Conservation (phyloP, 768 basidiomycete genomes). For the Mycena vitilis region DNA sequence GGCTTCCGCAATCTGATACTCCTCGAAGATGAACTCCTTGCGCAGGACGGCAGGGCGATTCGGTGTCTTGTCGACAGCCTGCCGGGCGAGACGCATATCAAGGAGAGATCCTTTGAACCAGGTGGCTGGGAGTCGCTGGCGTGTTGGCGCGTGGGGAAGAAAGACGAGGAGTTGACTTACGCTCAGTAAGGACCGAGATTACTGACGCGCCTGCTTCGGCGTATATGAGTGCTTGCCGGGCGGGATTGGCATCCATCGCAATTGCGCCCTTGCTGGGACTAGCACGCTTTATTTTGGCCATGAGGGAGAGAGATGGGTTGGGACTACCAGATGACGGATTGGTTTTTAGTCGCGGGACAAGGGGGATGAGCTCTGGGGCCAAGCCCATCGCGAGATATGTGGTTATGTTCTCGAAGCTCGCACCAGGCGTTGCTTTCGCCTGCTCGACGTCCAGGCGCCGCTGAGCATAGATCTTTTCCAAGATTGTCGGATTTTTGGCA, state of each 20-base stretch:
- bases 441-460: slow-evolving; percentile 2
- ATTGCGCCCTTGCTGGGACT: neutral
- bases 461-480: slow-evolving; percentile 5
- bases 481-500: neutral
- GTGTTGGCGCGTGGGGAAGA: no score
- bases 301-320: slow-evolving; percentile 1
- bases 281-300: neutral
- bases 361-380: neutral
- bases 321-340: neutral
- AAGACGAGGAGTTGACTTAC: no score
- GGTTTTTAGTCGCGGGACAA: neutral
- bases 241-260: neutral
- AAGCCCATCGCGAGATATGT: neutral
- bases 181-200: no score
- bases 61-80: no score
- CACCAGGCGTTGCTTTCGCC: neutral
- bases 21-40: no score
- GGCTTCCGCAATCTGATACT: no score
- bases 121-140: no score
- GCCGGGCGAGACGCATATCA: no score
- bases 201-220: no score
- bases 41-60: no score
- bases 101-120: no score
- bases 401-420: slow-evolving; percentile 1
- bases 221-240: no score